Conservation (phyloP, 441 rosid species). For the Kokia cookei region DNA sequence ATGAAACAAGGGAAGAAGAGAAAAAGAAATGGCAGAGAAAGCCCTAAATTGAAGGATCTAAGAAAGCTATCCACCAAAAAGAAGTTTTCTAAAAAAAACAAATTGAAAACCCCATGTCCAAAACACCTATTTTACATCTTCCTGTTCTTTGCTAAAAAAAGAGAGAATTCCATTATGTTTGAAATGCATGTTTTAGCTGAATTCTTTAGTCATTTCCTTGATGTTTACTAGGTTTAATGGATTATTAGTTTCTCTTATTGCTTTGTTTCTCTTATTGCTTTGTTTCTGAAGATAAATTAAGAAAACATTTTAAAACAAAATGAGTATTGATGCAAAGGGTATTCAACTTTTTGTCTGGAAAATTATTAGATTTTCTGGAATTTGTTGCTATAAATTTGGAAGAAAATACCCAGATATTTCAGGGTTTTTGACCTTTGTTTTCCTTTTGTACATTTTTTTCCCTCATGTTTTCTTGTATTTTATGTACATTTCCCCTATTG, state of each 20-base stretch:
- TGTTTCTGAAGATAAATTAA: neutral
- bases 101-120: slow-evolving; percentile 16
- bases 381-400: slow-evolving; percentile 22
- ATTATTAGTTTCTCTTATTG: neutral
- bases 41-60: slow-evolving; percentile 67
- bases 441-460: slow-evolving; percentile 37
- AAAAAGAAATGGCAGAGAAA: slow-evolving; percentile 11
- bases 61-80: slow-evolving; percentile 27
- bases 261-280: slow-evolving; percentile 1
- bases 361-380: slow-evolving; percentile 31
- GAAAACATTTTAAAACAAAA: slow-evolving; percentile 11
- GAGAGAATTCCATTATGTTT: neutral
- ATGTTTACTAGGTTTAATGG: no score
- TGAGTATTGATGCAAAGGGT: slow-evolving; percentile 46
- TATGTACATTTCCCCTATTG: slow-evolving; percentile 43
- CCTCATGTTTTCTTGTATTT: slow-evolving; percentile 53
- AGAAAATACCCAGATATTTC: slow-evolving; percentile 48
- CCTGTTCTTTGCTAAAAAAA: neutral
- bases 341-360: slow-evolving; percentile 28
- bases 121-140: slow-evolving; percentile 13
- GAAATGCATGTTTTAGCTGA: neutral
- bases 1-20: slow-evolving; percentile 9
- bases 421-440: slow-evolving; percentile 17
- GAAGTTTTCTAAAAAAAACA: slow-evolving; percentile 25
- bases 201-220: no score